Evolutionary conservation across 805 yeast genomes (phyloP).

Genomic region (Zygoascus biomembranicola): DNA sequence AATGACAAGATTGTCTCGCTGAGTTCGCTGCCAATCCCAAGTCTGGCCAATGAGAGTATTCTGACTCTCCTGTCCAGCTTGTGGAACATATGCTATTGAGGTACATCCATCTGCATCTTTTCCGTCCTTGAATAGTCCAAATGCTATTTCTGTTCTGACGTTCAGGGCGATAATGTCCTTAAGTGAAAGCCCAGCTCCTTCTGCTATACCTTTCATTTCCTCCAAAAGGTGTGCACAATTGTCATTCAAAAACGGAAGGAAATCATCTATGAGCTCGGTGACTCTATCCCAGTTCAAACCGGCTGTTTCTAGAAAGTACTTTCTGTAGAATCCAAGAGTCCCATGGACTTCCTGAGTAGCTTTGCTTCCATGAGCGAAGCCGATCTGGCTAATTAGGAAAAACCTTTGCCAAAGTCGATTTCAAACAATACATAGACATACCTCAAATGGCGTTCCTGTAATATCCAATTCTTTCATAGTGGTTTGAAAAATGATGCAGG

Average conservation of each 20-base stretch:
- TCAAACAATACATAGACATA: slow-evolving; percentile 49
- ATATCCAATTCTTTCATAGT: slow-evolving; percentile 26
- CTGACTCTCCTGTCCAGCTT: not conserved
- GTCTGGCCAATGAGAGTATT: slow-evolving; percentile 29
- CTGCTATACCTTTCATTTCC: slow-evolving; percentile 33
- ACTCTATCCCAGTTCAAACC: slow-evolving; percentile 28
- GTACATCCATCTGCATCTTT: slow-evolving; percentile 34
- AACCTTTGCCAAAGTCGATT: slow-evolving; percentile 50
- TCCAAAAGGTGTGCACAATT: slow-evolving; percentile 28
- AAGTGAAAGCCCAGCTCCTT: slow-evolving; percentile 28
- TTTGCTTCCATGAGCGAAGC: slow-evolving; percentile 29
- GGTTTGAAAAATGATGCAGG: not conserved
- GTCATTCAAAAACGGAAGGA: slow-evolving; percentile 23
- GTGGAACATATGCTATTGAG: slow-evolving; percentile 22
- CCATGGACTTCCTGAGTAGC: slow-evolving; percentile 27
- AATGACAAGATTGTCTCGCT: slow-evolving; percentile 23
- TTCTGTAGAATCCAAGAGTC: slow-evolving; percentile 26
- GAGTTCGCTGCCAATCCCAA: slow-evolving; percentile 35
- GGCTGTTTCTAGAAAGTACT: slow-evolving; percentile 21
- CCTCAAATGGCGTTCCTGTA: slow-evolving; percentile 43
- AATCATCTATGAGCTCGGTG: slow-evolving; percentile 21
- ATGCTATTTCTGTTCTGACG: slow-evolving; percentile 33
- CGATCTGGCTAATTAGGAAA: slow-evolving; percentile 36
- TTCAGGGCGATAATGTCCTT: slow-evolving; percentile 34
- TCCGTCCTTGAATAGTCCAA: slow-evolving; percentile 15